Evolutionary conservation across 352 stramenopile genomes (phyloP), one percentile per base, ranked within the genome.

Genomic region (Lagenidium sp.): DNA sequence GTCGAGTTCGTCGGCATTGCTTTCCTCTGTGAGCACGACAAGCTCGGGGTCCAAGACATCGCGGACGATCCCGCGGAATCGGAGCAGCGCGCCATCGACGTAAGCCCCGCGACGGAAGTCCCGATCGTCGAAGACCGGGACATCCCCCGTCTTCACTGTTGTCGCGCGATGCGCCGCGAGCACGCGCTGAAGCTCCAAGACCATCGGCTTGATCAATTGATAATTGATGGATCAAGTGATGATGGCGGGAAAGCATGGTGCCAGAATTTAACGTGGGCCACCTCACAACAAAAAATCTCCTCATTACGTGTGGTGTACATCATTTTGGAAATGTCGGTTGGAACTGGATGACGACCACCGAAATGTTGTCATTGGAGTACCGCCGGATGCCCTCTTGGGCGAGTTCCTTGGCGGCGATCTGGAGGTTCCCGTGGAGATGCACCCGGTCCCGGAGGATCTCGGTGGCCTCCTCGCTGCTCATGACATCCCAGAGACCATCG

Each of bases 321-420:
- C n/a, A n/a, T n/a, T n/a, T n/a, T n/a, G n/a, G n/a, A n/a, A n/a
- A n/a, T n/a, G n/a, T n/a, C n/a, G n/a, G n/a, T n/a, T 16, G 31
- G 22, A 61, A 61, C 3, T 39, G 46, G 12, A 61, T 21, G 20
- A 55, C 53, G 10, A 87, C 39, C n/a, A 88, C 75, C 1, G 69
- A 81, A 49, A 90, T 79, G 55, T 90, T 90, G 63, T 90, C 78
- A 46, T 84, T 86, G 4, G 75, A 85, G 51, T 82, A 85, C 0
- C 69, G 60, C 8, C 72, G 68, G 29, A 87, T 77, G 10, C 60
- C 78, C 45, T 90, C 75, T 36, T 87, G 75, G 3, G 73, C 72
- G 43, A 90, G 51, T 41, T 90, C 78, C 4, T 81, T 73, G 5
- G 75, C 68, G 23, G 73, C 78, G 19, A 85, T 38, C 48, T 80